These are phyloP conservation scores for Cutaneotrichosporon dermatis DNA, from an alignment of 1,284 basidiomycete species.

Conservation along the genomic window DNA sequence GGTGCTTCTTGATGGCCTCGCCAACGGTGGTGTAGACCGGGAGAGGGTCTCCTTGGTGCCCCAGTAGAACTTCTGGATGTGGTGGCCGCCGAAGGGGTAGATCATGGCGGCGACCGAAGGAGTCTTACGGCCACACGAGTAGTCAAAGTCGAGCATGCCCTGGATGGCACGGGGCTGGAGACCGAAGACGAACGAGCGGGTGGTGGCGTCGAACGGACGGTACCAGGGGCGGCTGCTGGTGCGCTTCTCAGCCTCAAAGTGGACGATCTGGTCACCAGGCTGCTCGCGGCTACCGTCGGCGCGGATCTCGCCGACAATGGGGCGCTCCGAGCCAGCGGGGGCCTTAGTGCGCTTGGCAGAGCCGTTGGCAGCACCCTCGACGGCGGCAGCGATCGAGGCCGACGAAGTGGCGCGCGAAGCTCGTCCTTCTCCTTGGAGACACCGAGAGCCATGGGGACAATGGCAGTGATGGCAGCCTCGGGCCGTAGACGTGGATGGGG, in stretches of 20 bases:
- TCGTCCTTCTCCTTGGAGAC: slow-evolving; percentile 55
- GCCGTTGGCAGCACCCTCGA: slow-evolving; percentile 36
- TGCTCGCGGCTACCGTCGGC: slow-evolving; percentile 68
- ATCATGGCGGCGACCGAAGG: slow-evolving; percentile 99
- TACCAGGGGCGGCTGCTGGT: slow-evolving; percentile 63
- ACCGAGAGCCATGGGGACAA: slow-evolving; percentile 94
- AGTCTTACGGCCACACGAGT: slow-evolving; percentile 87
- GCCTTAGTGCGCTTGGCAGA: slow-evolving; percentile 25
- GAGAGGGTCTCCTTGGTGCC: slow-evolving; percentile 95
- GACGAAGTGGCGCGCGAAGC: slow-evolving; percentile 43
- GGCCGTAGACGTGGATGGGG: slow-evolving; percentile 93
- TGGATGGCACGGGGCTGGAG: slow-evolving; percentile 99
- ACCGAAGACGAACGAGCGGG: slow-evolving; percentile 94
- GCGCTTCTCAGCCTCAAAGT: slow-evolving; percentile 55
- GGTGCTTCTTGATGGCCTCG: slow-evolving; percentile 91
- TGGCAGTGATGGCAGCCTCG: slow-evolving; percentile 97
- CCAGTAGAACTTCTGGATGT: slow-evolving; percentile 99
- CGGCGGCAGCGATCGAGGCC: slow-evolving; percentile 39
- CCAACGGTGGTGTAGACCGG: slow-evolving; percentile 92
- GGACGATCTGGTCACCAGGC: slow-evolving; percentile 72
- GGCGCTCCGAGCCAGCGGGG: slow-evolving; percentile 25
- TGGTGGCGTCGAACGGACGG: slow-evolving; percentile 85
- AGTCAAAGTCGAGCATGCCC: slow-evolving; percentile 99
- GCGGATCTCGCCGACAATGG: slow-evolving; percentile 66
- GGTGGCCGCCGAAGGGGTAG: slow-evolving; percentile 99